Conservation (phyloP, 805 yeast genomes). For the Maudiozyma bulderi region DNA sequence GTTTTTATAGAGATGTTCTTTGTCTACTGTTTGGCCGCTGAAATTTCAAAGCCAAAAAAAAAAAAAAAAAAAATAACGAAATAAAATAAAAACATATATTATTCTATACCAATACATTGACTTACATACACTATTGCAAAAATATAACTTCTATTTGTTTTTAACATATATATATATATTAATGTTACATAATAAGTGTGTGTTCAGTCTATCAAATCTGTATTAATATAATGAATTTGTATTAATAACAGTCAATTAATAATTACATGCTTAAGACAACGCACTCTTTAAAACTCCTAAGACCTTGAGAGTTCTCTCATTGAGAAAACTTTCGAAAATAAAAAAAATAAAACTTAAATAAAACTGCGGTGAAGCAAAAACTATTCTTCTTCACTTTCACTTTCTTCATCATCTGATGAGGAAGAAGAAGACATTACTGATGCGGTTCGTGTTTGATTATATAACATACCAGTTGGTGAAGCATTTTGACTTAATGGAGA, state of each 20-base stretch:
- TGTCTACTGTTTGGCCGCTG: too few species aligned
- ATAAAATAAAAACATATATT: too few species aligned
- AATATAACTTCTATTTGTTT: not conserved
- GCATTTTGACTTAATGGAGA: constrained; percentile 35
- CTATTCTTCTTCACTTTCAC: constrained; percentile 63
- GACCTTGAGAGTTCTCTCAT: too few species aligned
- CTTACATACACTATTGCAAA: too few species aligned
- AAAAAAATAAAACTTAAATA: not conserved
- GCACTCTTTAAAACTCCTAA: not conserved
- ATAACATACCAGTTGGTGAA: constrained; percentile 29
- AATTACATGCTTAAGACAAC: not conserved
- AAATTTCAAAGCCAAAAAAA: too few species aligned
- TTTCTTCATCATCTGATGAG: constrained; percentile 38
- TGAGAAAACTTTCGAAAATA: not conserved
- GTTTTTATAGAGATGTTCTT: too few species aligned
- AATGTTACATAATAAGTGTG: constrained; percentile 12
- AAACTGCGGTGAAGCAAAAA: not conserved
- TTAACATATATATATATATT: not conserved
- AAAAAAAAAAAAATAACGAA: too few species aligned
- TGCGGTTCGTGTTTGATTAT: constrained; percentile 4
- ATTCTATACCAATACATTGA: too few species aligned
- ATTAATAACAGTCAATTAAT: not conserved
- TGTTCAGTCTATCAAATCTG: not conserved
- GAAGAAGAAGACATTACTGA: constrained; percentile 13
- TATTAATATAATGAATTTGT: not conserved